These are phyloP conservation scores for Agastache rugosa DNA, from an alignment of 257 asterid genomes.

Conservation along the genomic window DNA sequence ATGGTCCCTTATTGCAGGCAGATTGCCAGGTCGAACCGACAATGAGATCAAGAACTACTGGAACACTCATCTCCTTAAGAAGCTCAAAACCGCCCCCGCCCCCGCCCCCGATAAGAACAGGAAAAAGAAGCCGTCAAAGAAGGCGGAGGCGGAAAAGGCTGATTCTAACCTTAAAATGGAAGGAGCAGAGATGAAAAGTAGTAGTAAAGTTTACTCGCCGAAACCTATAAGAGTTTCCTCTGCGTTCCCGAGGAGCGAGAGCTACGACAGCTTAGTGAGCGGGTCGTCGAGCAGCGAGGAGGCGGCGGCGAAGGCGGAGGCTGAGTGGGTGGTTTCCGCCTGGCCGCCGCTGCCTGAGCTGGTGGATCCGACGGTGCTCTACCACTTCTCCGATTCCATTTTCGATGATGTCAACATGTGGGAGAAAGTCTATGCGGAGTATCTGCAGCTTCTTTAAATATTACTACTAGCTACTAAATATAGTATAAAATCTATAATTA, in stretches of 20 bases:
- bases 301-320: slow-evolving; percentile 29
- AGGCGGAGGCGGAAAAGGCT: background rate
- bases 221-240: slow-evolving; percentile 54
- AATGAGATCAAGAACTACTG: slow-evolving; percentile 77
- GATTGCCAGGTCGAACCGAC: slow-evolving; percentile 81
- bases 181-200: background rate
- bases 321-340: slow-evolving; percentile 35
- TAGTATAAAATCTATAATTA: background rate
- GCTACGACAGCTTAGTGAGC: slow-evolving; percentile 46
- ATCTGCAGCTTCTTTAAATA: slow-evolving; percentile 52
- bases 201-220: slow-evolving; percentile 47
- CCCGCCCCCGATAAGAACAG: background rate
- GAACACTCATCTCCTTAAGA: slow-evolving; percentile 67
- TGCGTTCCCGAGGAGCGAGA: slow-evolving; percentile 39
- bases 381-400: background rate
- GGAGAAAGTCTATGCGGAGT: slow-evolving; percentile 64
- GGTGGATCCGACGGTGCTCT: slow-evolving; percentile 28
- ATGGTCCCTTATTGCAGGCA: slow-evolving; percentile 79
- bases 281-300: slow-evolving; percentile 34
- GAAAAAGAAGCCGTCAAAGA: background rate
- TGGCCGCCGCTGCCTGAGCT: slow-evolving; percentile 34
- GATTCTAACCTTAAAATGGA: too few relatives aligned
- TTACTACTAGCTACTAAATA: background rate
- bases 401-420: slow-evolving; percentile 39
- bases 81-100: slow-evolving; percentile 33